phyloP scores from a whole-genome alignment of 108 stramenopile genomes.

The Licmophora abbreviata region DNA sequence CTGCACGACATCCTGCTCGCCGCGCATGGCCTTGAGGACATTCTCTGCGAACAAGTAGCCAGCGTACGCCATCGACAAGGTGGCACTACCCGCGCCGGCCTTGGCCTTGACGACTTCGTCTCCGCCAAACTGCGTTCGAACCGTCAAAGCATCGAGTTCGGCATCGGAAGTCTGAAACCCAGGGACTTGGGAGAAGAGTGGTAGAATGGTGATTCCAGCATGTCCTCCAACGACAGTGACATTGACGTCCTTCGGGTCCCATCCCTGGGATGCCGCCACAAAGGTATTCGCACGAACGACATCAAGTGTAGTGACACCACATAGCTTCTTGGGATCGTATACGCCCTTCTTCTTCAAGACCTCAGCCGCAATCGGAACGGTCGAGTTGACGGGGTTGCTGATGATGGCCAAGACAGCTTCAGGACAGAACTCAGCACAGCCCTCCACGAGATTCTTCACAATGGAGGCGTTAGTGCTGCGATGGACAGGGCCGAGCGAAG shows the following conservation, averaged over 20 bases:
- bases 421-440: slow-evolving; percentile 91
- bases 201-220: slow-evolving; percentile 99
- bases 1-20: slow-evolving; percentile 84
- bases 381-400: slow-evolving; percentile 99
- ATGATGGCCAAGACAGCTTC: slow-evolving; percentile 96
- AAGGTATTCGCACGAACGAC: slow-evolving; percentile 98
- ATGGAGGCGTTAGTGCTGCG: slow-evolving; percentile 34
- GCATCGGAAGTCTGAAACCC: slow-evolving; percentile 83
- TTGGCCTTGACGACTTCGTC: slow-evolving; percentile 99
- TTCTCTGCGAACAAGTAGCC: slow-evolving; percentile 90
- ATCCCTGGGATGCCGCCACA: slow-evolving; percentile 85
- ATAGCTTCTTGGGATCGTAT: slow-evolving; percentile 91
- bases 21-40: slow-evolving; percentile 89
- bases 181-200: slow-evolving; percentile 90
- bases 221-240: slow-evolving; percentile 99
- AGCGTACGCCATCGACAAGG: slow-evolving; percentile 98
- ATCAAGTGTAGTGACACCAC: slow-evolving; percentile 99
- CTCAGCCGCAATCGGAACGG: slow-evolving; percentile 99
- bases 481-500: slow-evolving; percentile 1
- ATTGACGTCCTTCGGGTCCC: slow-evolving; percentile 75
- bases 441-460: slow-evolving; percentile 93
- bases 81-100: slow-evolving; percentile 97
- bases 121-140: slow-evolving; percentile 97
- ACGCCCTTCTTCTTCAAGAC: slow-evolving; percentile 91
- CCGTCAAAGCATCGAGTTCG: slow-evolving; percentile 87